Conservation (phyloP, 2,329 filamentous ascomycete genomes). For the Rhinocladiella mackenziei region DNA sequence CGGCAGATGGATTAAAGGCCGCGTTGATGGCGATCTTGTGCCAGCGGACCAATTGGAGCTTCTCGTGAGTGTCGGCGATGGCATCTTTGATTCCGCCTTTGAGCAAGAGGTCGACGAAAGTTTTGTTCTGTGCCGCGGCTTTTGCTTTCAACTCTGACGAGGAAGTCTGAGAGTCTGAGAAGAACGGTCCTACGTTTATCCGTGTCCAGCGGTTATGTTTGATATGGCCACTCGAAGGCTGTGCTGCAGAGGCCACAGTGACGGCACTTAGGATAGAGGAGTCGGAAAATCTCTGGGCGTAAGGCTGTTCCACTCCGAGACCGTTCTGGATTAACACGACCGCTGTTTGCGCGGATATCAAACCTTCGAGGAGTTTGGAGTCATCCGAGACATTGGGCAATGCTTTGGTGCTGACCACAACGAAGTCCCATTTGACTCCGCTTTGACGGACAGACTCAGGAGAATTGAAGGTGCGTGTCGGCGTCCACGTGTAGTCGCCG, state of each 20-base stretch:
- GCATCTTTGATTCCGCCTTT: conserved; percentile 62
- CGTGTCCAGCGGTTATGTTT: conserved; percentile 71
- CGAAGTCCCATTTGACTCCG: conserved; percentile 56
- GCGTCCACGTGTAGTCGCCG: conserved; percentile 61
- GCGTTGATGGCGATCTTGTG: conserved; percentile 75
- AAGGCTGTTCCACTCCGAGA: conserved; percentile 65
- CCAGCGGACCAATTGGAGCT: conserved; percentile 67
- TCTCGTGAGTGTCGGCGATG: conserved; percentile 60
- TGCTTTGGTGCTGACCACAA: conserved; percentile 68
- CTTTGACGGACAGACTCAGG: conserved; percentile 52
- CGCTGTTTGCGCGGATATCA: conserved; percentile 53
- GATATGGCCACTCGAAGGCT: conserved; percentile 59
- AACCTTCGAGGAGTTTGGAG: conserved; percentile 56
- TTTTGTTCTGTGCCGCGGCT: conserved; percentile 37
- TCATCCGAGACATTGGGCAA: conserved; percentile 63
- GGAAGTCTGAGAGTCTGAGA: conserved; percentile 44
- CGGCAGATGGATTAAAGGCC: conserved; percentile 68
- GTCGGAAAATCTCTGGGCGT: conserved; percentile 57
- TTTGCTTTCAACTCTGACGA: conserved; percentile 30
- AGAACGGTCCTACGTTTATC: conserved; percentile 65
- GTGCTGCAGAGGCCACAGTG: conserved; percentile 65
- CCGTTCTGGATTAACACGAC: conserved; percentile 69
- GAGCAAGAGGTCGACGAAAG: conserved; percentile 44
- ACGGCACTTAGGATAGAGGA: conserved; percentile 64
- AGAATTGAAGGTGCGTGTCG: conserved; percentile 60